These are phyloP conservation scores for Pseudoneurospora amorphoporcata DNA, from an alignment of 495 filamentous ascomycete genomes.

Conservation along the genomic window DNA sequence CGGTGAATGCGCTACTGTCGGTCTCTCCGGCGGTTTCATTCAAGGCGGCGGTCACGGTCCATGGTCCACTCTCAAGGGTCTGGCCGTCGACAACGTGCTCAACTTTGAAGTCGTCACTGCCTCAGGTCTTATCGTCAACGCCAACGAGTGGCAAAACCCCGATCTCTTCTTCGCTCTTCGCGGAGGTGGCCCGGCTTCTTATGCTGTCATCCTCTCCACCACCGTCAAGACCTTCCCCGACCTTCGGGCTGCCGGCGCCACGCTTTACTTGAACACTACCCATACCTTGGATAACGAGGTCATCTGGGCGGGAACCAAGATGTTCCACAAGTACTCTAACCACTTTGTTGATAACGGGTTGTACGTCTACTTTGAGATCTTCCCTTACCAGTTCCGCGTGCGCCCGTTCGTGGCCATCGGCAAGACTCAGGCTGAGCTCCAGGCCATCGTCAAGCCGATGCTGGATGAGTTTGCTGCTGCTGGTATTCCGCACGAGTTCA, in stretches of 20 bases:
- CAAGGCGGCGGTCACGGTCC: slow-evolving; percentile 56
- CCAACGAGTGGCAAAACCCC: slow-evolving; percentile 33
- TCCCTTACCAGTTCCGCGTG: slow-evolving; percentile 12
- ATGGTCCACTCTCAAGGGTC: slow-evolving; percentile 44
- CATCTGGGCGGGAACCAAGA: slow-evolving; percentile 35
- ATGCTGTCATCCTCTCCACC: slow-evolving; percentile 43
- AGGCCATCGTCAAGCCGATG: slow-evolving; percentile 24
- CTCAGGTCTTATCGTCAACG: slow-evolving; percentile 40
- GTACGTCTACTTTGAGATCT: slow-evolving; percentile 31
- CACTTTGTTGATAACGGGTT: slow-evolving; percentile 34
- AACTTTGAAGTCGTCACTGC: slow-evolving; percentile 45
- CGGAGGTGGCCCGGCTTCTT: slow-evolving; percentile 43
- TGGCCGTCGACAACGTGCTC: slow-evolving; percentile 46
- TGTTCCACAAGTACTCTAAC: slow-evolving; percentile 37
- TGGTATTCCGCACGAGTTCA: slow-evolving; percentile 13
- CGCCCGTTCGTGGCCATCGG: slow-evolving; percentile 28
- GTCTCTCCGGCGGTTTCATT: slow-evolving; percentile 39
- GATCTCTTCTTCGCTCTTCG: slow-evolving; percentile 53
- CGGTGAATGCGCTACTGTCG: slow-evolving; percentile 40
- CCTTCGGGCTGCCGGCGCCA: slow-evolving; percentile 17
- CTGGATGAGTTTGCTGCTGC: slow-evolving; percentile 23
- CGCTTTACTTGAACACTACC: slow-evolving; percentile 21
- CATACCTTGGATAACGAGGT: slow-evolving; percentile 17
- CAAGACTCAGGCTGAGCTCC: slow-evolving; percentile 20
- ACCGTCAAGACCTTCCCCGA: slow-evolving; percentile 36